phyloP scores from a whole-genome alignment of 1,284 basidiomycete species.

The Moniliophthora roreri region DNA sequence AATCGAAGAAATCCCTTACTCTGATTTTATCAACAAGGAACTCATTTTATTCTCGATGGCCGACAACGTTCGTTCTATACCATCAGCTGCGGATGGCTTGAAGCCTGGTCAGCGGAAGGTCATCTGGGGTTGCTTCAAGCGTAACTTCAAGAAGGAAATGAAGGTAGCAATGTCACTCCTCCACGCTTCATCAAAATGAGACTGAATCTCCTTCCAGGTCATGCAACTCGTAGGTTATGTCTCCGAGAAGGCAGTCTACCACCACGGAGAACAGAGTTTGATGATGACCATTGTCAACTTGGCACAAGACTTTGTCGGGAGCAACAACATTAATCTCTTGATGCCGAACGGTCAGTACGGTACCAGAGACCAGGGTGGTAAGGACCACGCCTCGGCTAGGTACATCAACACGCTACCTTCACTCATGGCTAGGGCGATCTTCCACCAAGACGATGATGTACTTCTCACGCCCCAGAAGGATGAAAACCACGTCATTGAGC shows the following conservation, averaged over 20 bases:
- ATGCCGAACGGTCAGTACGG: constrained; percentile 95
- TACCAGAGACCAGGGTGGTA: constrained; percentile 88
- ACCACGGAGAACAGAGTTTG: constrained; percentile 93
- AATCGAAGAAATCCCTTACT: constrained; percentile 82
- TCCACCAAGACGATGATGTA: constrained; percentile 85
- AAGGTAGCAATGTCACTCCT: constrained; percentile 55
- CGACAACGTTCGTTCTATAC: constrained; percentile 95
- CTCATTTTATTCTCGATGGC: constrained; percentile 99
- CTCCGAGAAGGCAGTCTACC: constrained; percentile 92
- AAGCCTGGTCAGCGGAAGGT: constrained; percentile 99
- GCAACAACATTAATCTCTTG: constrained; percentile 94
- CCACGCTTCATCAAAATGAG: neutral
- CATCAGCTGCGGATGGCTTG: constrained; percentile 90
- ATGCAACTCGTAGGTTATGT: constrained; percentile 96
- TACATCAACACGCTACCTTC: constrained; percentile 93
- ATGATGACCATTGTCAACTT: constrained; percentile 90
- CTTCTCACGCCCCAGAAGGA: constrained; percentile 86
- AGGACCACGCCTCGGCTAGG: constrained; percentile 95
- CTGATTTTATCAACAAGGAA: constrained; percentile 98
- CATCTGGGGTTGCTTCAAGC: constrained; percentile 93
- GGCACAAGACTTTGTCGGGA: constrained; percentile 94
- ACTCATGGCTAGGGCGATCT: constrained; percentile 77
- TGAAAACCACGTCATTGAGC: constrained; percentile 89
- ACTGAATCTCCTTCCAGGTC: constrained; percentile 52
- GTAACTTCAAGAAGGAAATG: constrained; percentile 90